Percentiles rank a stretch among this genome's conserved stretches.
Evolutionary conservation across 805 yeast species (phyloP).

Genomic region (Kodamaea kaohsiungensis): DNA sequence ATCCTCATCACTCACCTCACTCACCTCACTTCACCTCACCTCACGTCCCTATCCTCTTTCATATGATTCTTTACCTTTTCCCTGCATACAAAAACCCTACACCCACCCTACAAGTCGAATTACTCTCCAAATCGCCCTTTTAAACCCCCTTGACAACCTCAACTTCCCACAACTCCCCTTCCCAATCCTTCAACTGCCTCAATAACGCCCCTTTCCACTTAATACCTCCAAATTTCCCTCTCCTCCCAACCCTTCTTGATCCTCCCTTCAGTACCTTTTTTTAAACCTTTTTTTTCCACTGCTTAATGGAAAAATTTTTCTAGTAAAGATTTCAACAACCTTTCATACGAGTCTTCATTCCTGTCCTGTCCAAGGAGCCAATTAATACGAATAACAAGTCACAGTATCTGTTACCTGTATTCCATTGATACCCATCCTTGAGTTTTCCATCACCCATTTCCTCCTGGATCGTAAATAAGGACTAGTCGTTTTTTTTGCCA

Average conservation of each 20-base stretch:
- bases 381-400: background rate
- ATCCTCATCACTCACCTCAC: too few species aligned
- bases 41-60: background rate
- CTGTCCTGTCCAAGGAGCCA: conserved; percentile 1
- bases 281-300: background rate
- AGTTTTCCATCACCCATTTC: background rate
- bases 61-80: background rate
- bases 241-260: background rate
- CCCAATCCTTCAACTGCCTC: background rate
- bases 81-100: background rate
- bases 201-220: background rate
- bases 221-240: background rate
- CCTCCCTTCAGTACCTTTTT: background rate
- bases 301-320: background rate
- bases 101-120: background rate
- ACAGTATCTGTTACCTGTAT: background rate
- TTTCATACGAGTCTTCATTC: conserved; percentile 1
- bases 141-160: background rate
- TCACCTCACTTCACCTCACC: too few species aligned
- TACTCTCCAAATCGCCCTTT: background rate
- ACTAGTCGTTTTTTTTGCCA: background rate
- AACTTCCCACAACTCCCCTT: background rate
- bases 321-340: conserved; percentile 2
- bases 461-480: background rate
- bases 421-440: background rate